Conservation (phyloP, 2,329 filamentous ascomycete species). For the Corinectria fuckeliana region DNA sequence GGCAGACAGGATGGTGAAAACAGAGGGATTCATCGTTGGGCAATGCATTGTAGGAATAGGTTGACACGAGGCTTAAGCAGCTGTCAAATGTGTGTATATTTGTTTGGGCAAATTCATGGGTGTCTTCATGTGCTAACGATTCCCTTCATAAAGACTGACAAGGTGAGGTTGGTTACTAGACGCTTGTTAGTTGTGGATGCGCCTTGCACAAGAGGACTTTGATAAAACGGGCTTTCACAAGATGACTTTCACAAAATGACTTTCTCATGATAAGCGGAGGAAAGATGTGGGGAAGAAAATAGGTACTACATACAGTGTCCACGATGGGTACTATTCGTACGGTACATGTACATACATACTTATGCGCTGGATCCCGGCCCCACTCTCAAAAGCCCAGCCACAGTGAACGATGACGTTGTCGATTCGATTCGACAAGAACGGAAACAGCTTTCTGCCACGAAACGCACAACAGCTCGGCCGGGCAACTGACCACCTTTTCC, state of each 20-base stretch:
- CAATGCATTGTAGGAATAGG: conserved; percentile 1
- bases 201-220: not conserved
- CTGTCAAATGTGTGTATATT: not conserved
- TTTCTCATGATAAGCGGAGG: not conserved
- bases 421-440: conserved; percentile 32
- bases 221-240: conserved; percentile 8
- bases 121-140: not conserved
- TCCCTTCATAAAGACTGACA: not conserved
- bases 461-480: conserved; percentile 35
- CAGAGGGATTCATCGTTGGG: not conserved
- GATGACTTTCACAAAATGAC: too few relatives aligned
- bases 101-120: not conserved
- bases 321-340: too few relatives aligned
- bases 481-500: conserved; percentile 43
- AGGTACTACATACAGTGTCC: too few relatives aligned
- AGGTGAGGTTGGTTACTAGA: too few relatives aligned
- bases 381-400: conserved; percentile 33
- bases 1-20: conserved; percentile 8
- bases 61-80: not conserved
- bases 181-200: not conserved
- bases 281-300: too few relatives aligned
- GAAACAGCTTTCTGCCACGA: conserved; percentile 24
- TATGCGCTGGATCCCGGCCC: not conserved
- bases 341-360: not conserved
- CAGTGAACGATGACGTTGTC: conserved; percentile 45